Percentiles rank a stretch among this genome's conserved stretches.
These are phyloP conservation scores for Hyphodiscus sp. DNA, from an alignment of 2,329 filamentous ascomycete species.

Conservation along the genomic window DNA sequence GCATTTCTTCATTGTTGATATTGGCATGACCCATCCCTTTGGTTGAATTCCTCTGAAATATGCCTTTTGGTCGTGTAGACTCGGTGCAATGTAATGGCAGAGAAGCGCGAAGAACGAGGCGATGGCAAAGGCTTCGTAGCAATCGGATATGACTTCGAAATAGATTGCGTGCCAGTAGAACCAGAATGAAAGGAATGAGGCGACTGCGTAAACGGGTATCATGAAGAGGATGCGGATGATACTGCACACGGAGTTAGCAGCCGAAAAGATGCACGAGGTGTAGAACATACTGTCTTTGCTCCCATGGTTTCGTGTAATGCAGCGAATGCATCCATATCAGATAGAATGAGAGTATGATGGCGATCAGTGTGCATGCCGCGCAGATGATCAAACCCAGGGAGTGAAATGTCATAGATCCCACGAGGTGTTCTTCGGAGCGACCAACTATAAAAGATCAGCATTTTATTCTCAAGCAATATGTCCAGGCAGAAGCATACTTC, in stretches of 20 bases:
- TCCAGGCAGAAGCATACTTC: slow-evolving; percentile 24
- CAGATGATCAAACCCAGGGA: slow-evolving; percentile 46
- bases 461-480: neutral
- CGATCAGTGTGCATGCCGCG: slow-evolving; percentile 42
- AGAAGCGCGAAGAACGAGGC: slow-evolving; percentile 79
- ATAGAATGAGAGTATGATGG: slow-evolving; percentile 47
- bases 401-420: slow-evolving; percentile 47
- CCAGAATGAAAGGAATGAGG: slow-evolving; percentile 65
- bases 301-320: slow-evolving; percentile 53
- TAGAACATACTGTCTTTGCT: slow-evolving; percentile 47
- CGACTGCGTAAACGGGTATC: slow-evolving; percentile 73
- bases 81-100: slow-evolving; percentile 73
- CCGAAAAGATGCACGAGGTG: neutral
- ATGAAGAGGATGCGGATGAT: slow-evolving; percentile 87
- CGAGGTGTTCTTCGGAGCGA: slow-evolving; percentile 38
- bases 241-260: slow-evolving; percentile 34
- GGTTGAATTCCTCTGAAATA: slow-evolving; percentile 68
- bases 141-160: slow-evolving; percentile 74
- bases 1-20: slow-evolving; percentile 64
- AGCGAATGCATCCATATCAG: slow-evolving; percentile 52
- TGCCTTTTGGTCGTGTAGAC: slow-evolving; percentile 72
- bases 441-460: slow-evolving; percentile 27
- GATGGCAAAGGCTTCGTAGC: slow-evolving; percentile 85
- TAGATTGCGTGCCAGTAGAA: slow-evolving; percentile 76
- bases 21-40: slow-evolving; percentile 66